Percentiles rank a stretch among this genome's conserved stretches.
phyloP scores from a whole-genome alignment of 768 basidiomycete genomes.

The Amanita phalloides region DNA sequence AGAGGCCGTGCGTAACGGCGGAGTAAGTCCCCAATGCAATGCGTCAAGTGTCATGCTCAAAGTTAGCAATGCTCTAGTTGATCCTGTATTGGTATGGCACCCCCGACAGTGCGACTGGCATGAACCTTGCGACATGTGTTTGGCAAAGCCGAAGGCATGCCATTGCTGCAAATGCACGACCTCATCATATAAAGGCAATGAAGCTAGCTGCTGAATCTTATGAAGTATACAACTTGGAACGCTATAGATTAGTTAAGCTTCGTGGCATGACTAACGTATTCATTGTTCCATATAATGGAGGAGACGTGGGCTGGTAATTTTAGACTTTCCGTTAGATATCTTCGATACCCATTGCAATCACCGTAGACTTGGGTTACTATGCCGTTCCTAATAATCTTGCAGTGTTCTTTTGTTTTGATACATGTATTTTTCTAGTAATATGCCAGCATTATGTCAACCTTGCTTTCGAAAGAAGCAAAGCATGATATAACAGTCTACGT shows the following conservation, averaged over 20 bases:
- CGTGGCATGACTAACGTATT: slow-evolving; percentile 45
- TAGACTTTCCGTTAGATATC: not conserved
- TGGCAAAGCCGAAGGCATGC: slow-evolving; percentile 90
- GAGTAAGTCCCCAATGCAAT: slow-evolving; percentile 36
- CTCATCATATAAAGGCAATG: slow-evolving; percentile 79
- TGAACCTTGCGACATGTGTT: slow-evolving; percentile 92
- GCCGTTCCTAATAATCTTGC: not conserved
- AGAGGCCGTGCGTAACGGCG: slow-evolving; percentile 83
- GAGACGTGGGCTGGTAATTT: slow-evolving; percentile 62
- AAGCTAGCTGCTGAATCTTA: slow-evolving; percentile 67
- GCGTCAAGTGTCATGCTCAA: too few species aligned
- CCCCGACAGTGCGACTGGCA: slow-evolving; percentile 60
- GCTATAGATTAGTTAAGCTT: slow-evolving; percentile 61
- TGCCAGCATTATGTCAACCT: too few species aligned
- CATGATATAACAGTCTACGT: too few species aligned
- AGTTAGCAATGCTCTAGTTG: slow-evolving; percentile 29
- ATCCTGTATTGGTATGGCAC: slow-evolving; percentile 94
- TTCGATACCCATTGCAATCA: not conserved
- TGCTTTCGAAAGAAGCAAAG: too few species aligned
- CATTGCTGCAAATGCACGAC: slow-evolving; percentile 65
- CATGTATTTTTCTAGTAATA: too few species aligned
- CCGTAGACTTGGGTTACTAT: not conserved
- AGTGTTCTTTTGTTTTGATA: not conserved
- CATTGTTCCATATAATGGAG: slow-evolving; percentile 49
- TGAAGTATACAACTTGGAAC: slow-evolving; percentile 68